These are phyloP conservation scores for Pelargonium fulgidum DNA, from an alignment of 441 rosid genomes.

Conservation along the genomic window DNA sequence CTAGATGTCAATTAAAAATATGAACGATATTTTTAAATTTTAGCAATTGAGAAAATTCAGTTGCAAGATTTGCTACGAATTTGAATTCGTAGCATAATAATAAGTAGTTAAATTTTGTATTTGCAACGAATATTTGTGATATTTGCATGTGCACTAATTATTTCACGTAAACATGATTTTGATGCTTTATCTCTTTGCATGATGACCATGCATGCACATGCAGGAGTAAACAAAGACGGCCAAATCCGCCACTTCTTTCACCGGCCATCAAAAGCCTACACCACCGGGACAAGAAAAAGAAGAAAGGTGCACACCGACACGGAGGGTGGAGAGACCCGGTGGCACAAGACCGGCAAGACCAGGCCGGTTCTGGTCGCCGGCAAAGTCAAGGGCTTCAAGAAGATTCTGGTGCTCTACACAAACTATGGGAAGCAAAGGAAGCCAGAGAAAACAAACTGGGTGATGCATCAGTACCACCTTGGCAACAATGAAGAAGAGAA, in stretches of 20 bases:
- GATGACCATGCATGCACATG: constrained; percentile 47
- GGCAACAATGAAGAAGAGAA: constrained; percentile 81
- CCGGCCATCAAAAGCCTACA: constrained; percentile 94
- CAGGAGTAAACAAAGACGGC: constrained; percentile 86
- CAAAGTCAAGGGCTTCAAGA: constrained; percentile 64
- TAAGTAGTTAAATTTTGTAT: too few species aligned
- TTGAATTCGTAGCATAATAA: too few species aligned
- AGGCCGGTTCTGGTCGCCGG: constrained; percentile 53
- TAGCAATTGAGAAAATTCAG: too few species aligned
- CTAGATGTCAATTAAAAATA: too few species aligned
- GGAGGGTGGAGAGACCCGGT: constrained; percentile 82
- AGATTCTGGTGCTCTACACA: constrained; percentile 87
- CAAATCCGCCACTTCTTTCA: constrained; percentile 94
- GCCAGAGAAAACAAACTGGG: constrained; percentile 96
- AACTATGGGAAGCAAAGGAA: constrained; percentile 89
- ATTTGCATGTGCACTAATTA: too few species aligned
- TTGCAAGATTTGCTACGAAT: too few species aligned
- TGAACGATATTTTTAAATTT: too few species aligned
- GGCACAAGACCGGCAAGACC: constrained; percentile 99
- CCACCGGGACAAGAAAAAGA: constrained; percentile 89
- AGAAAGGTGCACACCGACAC: constrained; percentile 78
- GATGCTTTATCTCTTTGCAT: constrained; percentile 38
- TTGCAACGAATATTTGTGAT: too few species aligned
- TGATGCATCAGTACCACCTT: constrained; percentile 30
- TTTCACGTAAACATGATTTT: constrained; percentile 29